Evolutionary conservation across 2,329 filamentous ascomycete genomes (phyloP), one percentile per base, ranked within the genome.

Genomic region (Fusarium protoensiforme): DNA sequence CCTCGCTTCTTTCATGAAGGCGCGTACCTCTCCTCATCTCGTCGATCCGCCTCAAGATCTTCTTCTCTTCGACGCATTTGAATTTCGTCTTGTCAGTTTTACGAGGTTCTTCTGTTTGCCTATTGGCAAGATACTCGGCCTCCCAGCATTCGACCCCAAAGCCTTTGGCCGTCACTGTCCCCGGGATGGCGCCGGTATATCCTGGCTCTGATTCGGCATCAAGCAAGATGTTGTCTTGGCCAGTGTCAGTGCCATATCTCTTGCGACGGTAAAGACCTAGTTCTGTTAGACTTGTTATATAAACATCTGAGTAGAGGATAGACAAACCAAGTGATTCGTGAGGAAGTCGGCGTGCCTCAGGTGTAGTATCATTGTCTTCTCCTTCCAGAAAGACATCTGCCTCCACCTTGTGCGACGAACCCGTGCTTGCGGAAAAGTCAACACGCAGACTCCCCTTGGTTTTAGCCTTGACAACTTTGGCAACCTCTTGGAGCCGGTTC

Each of bases 241-340:
- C 38, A 29, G 4, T 43, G n/a, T 14, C 36, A 11, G 20, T 41
- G n/a, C 24, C 24, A 4, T 33, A 33, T 22, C 51, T 29, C 29
- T 46, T n/a, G n/a, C 61, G 51, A 29, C 43, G 33, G 11, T 64
- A 64, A 1, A 58, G 38, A 13, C 53, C 61, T 64, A 2, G 2
- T 6, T 18, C 0, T 16, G 14, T 64, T 46, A 64, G 39, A 36
- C 8, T 31, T 16, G 3, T 8, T 7, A 27, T 10, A 16, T 11
- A 20, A n/a, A 57, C 2, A 2, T 29, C 6, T 2, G 8, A 13
- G 22, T 36, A 38, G 11, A 24, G 22, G 54, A 3, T 27, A n/a
- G 5, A 58, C 61, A 20, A 58, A 64, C 61, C 27, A 13, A 64
- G 35, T 38, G 61, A 57, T 9, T 64, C 41, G n/a, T 64, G 61